Evolutionary conservation across 2,329 filamentous ascomycete species (phyloP).

Genomic region (Sclerotinia minor): DNA sequence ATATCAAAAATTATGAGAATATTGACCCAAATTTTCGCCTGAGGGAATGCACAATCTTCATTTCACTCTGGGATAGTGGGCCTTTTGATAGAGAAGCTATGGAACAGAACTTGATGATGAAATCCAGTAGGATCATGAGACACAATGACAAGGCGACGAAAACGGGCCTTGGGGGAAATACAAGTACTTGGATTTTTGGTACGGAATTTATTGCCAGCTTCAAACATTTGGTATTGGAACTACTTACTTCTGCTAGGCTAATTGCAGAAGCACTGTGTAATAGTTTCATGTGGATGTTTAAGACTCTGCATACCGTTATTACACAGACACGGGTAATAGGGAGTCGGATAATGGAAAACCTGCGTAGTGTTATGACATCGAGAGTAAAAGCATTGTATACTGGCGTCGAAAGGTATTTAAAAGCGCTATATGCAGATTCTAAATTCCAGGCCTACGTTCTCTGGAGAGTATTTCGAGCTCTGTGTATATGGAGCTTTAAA

Average conservation of each 20-base stretch:
- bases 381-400: no score
- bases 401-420: no score
- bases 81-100: background rate
- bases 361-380: no score
- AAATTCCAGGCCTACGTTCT: rapidly evolving
- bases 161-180: background rate
- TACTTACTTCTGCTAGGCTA: no score
- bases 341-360: no score
- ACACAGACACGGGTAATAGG: no score
- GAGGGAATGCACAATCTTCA: background rate
- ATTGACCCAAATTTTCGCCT: background rate
- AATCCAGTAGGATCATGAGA: background rate
- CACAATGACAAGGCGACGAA: rapidly evolving
- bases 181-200: background rate
- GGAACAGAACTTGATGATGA: background rate
- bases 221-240: background rate
- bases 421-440: no score
- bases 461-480: no score
- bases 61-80: background rate
- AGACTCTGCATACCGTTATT: no score
- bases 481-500: no score
- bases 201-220: background rate
- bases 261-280: no score
- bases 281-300: background rate
- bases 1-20: rapidly evolving